A percentile compares a stretch with the other conserved stretches of the same genome.
Evolutionary conservation across 2,329 filamentous ascomycete genomes (phyloP).

Genomic region (Botryotinia globosa): DNA sequence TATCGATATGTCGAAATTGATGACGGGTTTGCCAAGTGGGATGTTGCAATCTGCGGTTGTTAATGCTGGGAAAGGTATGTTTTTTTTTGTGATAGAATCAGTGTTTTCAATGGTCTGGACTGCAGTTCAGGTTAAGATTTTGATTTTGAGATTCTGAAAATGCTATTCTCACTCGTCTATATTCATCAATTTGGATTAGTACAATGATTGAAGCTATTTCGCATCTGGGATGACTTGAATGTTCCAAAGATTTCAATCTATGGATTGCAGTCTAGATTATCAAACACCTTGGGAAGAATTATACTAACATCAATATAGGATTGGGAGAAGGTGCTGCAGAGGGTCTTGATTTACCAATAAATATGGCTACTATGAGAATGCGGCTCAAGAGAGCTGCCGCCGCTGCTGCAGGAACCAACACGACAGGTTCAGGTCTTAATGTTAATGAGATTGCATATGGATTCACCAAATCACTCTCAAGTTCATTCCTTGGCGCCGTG

Average conservation of each 20-base stretch:
- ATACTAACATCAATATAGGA: background rate
- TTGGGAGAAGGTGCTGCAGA: constrained; percentile 18
- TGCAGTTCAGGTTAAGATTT: background rate
- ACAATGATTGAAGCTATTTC: background rate
- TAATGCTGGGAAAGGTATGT: constrained; percentile 13
- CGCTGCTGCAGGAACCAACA: background rate
- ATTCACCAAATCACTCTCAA: constrained; percentile 19
- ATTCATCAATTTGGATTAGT: background rate
- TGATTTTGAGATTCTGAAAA: background rate
- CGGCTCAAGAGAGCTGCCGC: background rate
- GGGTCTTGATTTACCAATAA: constrained; percentile 17
- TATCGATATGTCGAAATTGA: constrained; percentile 19
- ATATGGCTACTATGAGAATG: background rate
- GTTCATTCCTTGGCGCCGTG: constrained; percentile 15
- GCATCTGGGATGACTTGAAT: background rate
- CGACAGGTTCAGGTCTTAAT: background rate
- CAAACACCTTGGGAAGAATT: background rate
- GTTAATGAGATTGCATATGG: background rate
- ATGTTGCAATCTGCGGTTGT: constrained; percentile 17
- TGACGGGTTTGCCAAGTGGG: constrained; percentile 2
- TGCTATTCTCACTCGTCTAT: background rate
- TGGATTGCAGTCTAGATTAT: background rate
- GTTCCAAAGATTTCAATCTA: background rate
- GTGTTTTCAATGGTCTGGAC: background rate
- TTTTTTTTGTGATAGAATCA: background rate